These are phyloP conservation scores for Podosphaera fusca DNA, from an alignment of 2,329 filamentous ascomycete species.

Conservation along the genomic window DNA sequence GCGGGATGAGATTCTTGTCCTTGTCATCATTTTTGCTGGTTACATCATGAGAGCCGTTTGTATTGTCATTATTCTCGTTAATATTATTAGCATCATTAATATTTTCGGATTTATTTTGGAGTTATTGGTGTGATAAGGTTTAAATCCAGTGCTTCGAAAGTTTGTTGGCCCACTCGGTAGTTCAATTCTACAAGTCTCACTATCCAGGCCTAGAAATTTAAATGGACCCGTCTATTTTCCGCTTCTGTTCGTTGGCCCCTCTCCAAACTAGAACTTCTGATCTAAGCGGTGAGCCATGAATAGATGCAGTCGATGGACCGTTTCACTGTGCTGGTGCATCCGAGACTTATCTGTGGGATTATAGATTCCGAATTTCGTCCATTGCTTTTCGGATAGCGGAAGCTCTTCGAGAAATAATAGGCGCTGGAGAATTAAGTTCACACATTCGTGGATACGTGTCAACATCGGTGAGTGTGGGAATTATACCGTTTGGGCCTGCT, in stretches of 20 bases:
- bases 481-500: background rate
- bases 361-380: slow-evolving; percentile 1
- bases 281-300: slow-evolving; percentile 2
- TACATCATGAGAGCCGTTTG: no score
- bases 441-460: slow-evolving; percentile 1
- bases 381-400: slow-evolving; percentile 2
- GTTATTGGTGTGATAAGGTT: no score
- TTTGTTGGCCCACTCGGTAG: background rate
- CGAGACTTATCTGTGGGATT: background rate
- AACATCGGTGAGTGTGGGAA: slow-evolving; percentile 2
- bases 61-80: no score
- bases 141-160: no score
- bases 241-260: background rate
- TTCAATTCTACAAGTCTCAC: background rate
- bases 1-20: no score
- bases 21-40: no score
- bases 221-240: background rate
- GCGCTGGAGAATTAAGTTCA: background rate
- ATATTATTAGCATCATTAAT: no score
- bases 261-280: slow-evolving; percentile 1
- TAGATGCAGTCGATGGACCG: background rate
- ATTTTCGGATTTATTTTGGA: no score
- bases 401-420: background rate
- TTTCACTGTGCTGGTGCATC: background rate
- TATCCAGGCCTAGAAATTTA: background rate